A percentile compares a stretch with the other conserved stretches of the same genome.
phyloP scores from a whole-genome alignment of 371 early-diverging fungal genomes.

The Smittium culicis region DNA sequence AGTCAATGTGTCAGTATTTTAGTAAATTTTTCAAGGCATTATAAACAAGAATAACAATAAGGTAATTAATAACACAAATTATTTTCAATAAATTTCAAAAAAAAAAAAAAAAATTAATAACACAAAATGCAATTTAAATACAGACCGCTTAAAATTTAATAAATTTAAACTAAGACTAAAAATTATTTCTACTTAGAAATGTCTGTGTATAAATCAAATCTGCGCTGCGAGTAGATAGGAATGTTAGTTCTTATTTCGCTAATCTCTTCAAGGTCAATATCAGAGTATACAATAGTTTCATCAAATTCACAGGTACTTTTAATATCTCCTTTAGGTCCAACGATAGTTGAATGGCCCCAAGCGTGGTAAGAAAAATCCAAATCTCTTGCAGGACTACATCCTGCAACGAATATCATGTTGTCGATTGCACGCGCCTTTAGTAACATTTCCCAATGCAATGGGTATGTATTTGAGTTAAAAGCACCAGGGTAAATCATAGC shows the following conservation, averaged over 20 bases:
- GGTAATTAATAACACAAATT: no score
- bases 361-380: slow-evolving; percentile 60
- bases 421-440: slow-evolving; percentile 44
- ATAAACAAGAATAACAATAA: no score
- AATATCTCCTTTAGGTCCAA: slow-evolving; percentile 67
- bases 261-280: slow-evolving; percentile 49
- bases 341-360: slow-evolving; percentile 88
- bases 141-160: no score
- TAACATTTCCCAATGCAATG: slow-evolving; percentile 86
- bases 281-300: slow-evolving; percentile 71
- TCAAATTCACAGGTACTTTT: slow-evolving; percentile 56
- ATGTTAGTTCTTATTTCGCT: slow-evolving; percentile 46
- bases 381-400: slow-evolving; percentile 88
- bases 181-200: no score
- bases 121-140: no score
- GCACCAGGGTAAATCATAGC: slow-evolving; percentile 94
- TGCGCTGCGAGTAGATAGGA: slow-evolving; percentile 62
- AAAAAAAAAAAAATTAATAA: no score
- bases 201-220: slow-evolving; percentile 67
- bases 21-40: no score
- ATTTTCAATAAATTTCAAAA: no score
- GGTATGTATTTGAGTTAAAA: slow-evolving; percentile 89
- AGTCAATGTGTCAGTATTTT: no score
- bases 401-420: slow-evolving; percentile 45
- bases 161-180: no score